Base-by-base conservation (phyloP, 2,329 filamentous ascomycete species). In the Pseudocercospora fuligena region DNA sequence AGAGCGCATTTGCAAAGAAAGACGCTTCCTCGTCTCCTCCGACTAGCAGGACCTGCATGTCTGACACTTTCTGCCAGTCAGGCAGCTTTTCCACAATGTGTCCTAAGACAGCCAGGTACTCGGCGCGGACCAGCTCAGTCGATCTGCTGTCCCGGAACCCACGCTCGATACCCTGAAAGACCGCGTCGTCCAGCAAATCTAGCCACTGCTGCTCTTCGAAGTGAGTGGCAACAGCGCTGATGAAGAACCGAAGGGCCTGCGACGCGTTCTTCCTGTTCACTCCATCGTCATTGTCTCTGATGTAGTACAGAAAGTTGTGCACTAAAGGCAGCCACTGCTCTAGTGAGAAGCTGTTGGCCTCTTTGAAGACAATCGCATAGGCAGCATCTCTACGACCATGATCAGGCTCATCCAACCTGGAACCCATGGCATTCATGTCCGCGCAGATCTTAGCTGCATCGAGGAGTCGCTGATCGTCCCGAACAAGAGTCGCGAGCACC, bases 1-100 rank as follows among this genome's bases (percentile, higher is more conserved):
- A 94, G 40, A 98, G 83, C 53, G 98, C 89, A 73, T 98, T 97
- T 78, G 88, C 91, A 82, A 98, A 99, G 82, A 99, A 97, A 0
- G 92, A 92, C 11, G 89, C 87, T 73, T 92, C 91, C 56, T 94
- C 91, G 67, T 96, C 92, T 61, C 91, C 85, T 14, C 83, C 85
- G 8, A 87, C 86, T 46, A 95, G 85, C 11, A 99, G 85, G 5
- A 85, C 84, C 66, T 87, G 82, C 81, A 99, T 86, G 76, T 97
- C 93, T 31, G 86, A 85, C 46, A 98, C 85, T 2, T 89, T 87
- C 5, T 85, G 77, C 88, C 92, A 94, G 0, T 85, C 80, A 0
- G 90, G 85, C 75, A 95, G 89, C 49, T 85, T 83, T 66, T 89
- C 88, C 36, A 97, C 85, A 5, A 98, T 82, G 77, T 91, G 89